Evolutionary conservation across 352 stramenopile species (phyloP).

Genomic region (Phytophthora fragariaefolia): DNA sequence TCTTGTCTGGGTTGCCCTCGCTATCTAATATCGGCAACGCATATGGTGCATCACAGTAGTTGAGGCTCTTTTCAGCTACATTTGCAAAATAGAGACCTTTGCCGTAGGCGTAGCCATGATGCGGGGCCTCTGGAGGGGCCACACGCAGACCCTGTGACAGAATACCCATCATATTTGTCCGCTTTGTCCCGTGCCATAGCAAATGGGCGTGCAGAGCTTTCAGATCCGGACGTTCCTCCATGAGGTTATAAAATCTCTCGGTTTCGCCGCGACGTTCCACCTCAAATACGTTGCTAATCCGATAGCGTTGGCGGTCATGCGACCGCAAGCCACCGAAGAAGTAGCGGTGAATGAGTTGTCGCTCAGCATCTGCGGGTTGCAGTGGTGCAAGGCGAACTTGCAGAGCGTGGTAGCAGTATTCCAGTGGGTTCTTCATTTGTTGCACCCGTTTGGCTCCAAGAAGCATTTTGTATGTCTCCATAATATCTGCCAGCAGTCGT

Average conservation of each 20-base stretch:
- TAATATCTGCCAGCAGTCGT: conserved; percentile 69
- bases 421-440: conserved; percentile 53
- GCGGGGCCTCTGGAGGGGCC: conserved; percentile 82
- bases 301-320: conserved; percentile 40
- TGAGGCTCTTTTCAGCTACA: conserved; percentile 74
- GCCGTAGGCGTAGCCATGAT: conserved; percentile 83
- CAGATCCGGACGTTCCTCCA: conserved; percentile 46
- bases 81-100: conserved; percentile 91
- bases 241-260: conserved; percentile 52
- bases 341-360: conserved; percentile 60
- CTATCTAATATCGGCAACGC: conserved; percentile 41
- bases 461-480: conserved; percentile 82
- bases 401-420: conserved; percentile 83
- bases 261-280: conserved; percentile 69
- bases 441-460: conserved; percentile 57
- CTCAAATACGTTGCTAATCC: conserved; percentile 71
- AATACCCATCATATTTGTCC: conserved; percentile 89
- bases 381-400: conserved; percentile 64
- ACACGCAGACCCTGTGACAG: conserved; percentile 87
- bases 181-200: conserved; percentile 86
- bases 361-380: conserved; percentile 36
- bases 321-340: conserved; percentile 63
- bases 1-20: conserved; percentile 42
- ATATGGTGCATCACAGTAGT: conserved; percentile 74
- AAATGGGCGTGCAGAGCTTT: conserved; percentile 56